These are phyloP conservation scores for Sclerotinia subarctica DNA, from an alignment of 2,329 filamentous ascomycete species.

Conservation along the genomic window DNA sequence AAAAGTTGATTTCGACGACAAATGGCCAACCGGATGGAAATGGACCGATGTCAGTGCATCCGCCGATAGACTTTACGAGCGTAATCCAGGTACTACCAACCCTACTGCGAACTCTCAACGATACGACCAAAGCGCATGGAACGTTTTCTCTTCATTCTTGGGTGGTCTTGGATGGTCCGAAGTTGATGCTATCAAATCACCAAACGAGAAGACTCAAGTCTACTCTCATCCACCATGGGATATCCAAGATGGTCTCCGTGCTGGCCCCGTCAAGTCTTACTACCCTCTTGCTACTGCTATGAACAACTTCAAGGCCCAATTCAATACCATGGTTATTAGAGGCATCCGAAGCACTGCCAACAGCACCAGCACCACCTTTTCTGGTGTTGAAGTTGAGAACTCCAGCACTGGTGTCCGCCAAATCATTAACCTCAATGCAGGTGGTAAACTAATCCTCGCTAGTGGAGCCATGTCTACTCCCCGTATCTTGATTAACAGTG, in stretches of 20 bases:
- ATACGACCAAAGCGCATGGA: constrained; percentile 63
- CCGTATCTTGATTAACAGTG: constrained; percentile 35
- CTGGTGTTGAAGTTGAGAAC: constrained; percentile 55
- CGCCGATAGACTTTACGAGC: constrained; percentile 58
- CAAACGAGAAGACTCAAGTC: constrained; percentile 61
- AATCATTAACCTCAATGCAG: constrained; percentile 37
- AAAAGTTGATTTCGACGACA: constrained; percentile 64
- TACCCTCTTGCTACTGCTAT: constrained; percentile 57
- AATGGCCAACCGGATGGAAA: constrained; percentile 66
- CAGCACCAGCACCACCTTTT: constrained; percentile 57
- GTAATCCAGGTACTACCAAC: constrained; percentile 64
- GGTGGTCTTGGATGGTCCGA: constrained; percentile 55
- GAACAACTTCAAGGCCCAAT: constrained; percentile 63
- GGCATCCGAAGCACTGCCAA: constrained; percentile 51
- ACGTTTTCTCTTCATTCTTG: constrained; percentile 50
- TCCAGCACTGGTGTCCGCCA: constrained; percentile 36
- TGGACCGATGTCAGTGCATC: constrained; percentile 57
- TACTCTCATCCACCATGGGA: constrained; percentile 64
- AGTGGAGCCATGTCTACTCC: constrained; percentile 31
- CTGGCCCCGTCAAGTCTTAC: constrained; percentile 68
- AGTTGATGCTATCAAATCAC: constrained; percentile 42
- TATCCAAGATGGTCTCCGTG: constrained; percentile 60
- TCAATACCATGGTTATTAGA: constrained; percentile 61
- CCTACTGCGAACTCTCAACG: constrained; percentile 63
- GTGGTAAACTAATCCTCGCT: constrained; percentile 32